Conservation (phyloP, 345 rosid species). For the Moricandia arvensis region DNA sequence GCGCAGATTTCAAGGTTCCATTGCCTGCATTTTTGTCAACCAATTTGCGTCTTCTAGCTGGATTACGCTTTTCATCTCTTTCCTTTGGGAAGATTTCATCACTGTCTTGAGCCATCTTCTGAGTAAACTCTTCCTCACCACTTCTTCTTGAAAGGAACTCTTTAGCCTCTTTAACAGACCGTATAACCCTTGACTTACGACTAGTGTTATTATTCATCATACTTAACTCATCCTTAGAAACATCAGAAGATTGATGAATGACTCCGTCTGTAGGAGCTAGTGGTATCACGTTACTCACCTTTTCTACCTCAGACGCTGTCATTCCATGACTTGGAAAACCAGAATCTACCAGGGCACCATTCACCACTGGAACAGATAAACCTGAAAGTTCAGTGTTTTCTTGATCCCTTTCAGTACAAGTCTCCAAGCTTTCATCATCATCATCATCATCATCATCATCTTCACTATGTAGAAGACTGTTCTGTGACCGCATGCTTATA, state of each 20-base stretch:
- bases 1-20: constrained; percentile 24
- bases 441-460: constrained; percentile 12
- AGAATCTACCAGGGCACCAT: constrained; percentile 32
- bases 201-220: constrained; percentile 22
- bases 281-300: constrained; percentile 16
- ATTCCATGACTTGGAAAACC: constrained; percentile 25
- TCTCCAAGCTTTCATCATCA: constrained; percentile 20
- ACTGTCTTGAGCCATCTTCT: constrained; percentile 33
- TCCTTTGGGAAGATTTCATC: constrained; percentile 24
- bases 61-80: constrained; percentile 23
- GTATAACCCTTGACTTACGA: constrained; percentile 60
- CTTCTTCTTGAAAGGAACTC: constrained; percentile 60
- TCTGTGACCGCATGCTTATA: constrained; percentile 23
- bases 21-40: constrained; percentile 36
- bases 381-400: constrained; percentile 24
- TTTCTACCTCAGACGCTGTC: constrained; percentile 32
- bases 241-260: constrained; percentile 38
- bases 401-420: constrained; percentile 8
- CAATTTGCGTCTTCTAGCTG: constrained; percentile 23
- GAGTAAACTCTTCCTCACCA: constrained; percentile 29
- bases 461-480: constrained; percentile 20
- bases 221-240: constrained; percentile 29
- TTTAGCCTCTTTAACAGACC: constrained; percentile 82
- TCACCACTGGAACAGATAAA: constrained; percentile 32
- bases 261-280: constrained; percentile 20